phyloP scores from a whole-genome alignment of 2,329 filamentous ascomycete genomes.

The Pleurostoma richardsiae region DNA sequence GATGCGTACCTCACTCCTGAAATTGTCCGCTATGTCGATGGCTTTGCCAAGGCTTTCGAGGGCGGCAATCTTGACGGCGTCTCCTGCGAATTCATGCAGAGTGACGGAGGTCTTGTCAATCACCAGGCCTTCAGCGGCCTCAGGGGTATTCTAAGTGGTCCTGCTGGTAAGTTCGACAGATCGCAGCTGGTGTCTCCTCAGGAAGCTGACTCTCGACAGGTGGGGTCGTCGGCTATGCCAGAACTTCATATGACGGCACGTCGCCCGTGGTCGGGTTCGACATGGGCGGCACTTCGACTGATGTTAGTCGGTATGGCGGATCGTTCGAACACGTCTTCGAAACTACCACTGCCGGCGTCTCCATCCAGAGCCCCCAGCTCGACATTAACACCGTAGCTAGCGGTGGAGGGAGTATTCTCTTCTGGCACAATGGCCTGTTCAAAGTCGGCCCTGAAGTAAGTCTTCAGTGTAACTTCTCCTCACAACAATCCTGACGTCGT shows the following conservation, averaged over 20 bases:
- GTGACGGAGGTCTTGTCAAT: slow-evolving; percentile 39
- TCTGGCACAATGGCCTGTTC: slow-evolving; percentile 80
- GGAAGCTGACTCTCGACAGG: slow-evolving; percentile 27
- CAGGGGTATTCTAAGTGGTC: slow-evolving; percentile 63
- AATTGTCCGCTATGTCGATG: slow-evolving; percentile 65
- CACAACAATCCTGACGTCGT: neutral
- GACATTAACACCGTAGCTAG: slow-evolving; percentile 89
- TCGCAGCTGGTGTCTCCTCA: too few relatives aligned
- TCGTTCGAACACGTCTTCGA: slow-evolving; percentile 8
- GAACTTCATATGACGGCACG: slow-evolving; percentile 65
- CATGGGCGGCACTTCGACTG: slow-evolving; percentile 11
- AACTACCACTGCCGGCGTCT: slow-evolving; percentile 65
- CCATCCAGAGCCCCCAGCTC: slow-evolving; percentile 79
- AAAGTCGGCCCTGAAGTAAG: slow-evolving; percentile 75
- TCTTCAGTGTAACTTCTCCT: neutral
- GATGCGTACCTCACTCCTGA: slow-evolving; percentile 71
- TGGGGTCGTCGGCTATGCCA: slow-evolving; percentile 67
- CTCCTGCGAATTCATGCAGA: slow-evolving; percentile 71
- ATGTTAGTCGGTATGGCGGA: slow-evolving; percentile 42
- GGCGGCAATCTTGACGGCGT: slow-evolving; percentile 51
- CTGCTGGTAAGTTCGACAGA: slow-evolving; percentile 32
- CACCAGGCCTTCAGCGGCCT: slow-evolving; percentile 13
- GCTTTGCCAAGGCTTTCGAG: slow-evolving; percentile 61
- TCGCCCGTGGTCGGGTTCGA: slow-evolving; percentile 6
- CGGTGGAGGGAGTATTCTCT: slow-evolving; percentile 72